Base-by-base conservation (phyloP, 176 grass and related monocot species). In the Musa schizocarpa region DNA sequence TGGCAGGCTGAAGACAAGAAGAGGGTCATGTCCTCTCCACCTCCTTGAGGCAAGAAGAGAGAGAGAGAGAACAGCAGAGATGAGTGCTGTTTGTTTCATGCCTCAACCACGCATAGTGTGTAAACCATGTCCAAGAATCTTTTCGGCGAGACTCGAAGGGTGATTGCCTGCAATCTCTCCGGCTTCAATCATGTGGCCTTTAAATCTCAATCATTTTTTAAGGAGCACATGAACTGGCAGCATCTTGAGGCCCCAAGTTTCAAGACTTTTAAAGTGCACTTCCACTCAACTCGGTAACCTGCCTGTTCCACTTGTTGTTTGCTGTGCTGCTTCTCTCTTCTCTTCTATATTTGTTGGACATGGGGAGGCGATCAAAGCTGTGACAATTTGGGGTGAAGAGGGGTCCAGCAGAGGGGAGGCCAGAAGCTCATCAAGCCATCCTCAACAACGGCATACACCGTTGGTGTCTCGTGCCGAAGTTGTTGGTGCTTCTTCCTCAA, bases 361-460 rank as follows among this genome's bases (percentile, higher is more conserved):
- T 76, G 74, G 74, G 56, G 74, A 76, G 74, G 34, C 74, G 63
- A 49, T 34, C 74, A 1, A 63, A 63, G 74, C 74, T 76, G 74
- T n/a, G 74, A 76, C 20, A 76, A 63, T 55, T 20, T 2, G 7
- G 74, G 56, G 48, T 76, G 55, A 76, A 76, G 29, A 59, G 74
- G 50, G 74, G 74, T 76, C 56, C 74, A 50, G 1, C 63, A 1
- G 56, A 76, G 10, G 74, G 63, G 63, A 54, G 74, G 63, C 48
- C 74, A 63, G 14, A 76, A 63, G 27, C 74, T 76, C 74, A 50
- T 63, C 74, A 76, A 76, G 50, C 74, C 74, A 76, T 76, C 55
- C 9, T 62, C 24, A 76, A 50, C 22, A 50, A 76, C 50, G 74
- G 74, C 19, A 63, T 76, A 3, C 74, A 76, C 20, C 63, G 74